Percentiles rank a stretch among this genome's conserved stretches.
Evolutionary conservation across 495 filamentous ascomycete genomes (phyloP).

Genomic region (Podospora anserina): DNA sequence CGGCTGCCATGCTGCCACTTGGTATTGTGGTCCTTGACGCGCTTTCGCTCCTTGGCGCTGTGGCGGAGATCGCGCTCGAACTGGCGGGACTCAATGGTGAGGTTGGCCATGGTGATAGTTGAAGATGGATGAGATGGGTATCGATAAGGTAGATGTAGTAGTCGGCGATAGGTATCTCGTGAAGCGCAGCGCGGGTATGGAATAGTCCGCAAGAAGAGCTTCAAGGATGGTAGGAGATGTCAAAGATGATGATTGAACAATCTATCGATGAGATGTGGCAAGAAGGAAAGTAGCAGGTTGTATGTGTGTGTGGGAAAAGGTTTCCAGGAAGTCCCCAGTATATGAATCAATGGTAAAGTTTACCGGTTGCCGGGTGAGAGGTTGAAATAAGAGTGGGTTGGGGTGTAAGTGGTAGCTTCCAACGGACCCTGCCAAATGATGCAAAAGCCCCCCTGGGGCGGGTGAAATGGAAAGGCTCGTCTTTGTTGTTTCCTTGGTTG

Average conservation of each 20-base stretch:
- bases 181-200: neutral
- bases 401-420: neutral
- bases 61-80: slow-evolving; percentile 45
- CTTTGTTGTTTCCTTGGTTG: slow-evolving; percentile 1
- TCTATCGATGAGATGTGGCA: neutral
- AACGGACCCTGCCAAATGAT: neutral
- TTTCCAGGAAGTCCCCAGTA: neutral
- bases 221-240: neutral
- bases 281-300: neutral
- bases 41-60: slow-evolving; percentile 42
- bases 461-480: neutral
- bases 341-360: neutral
- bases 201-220: neutral
- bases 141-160: neutral
- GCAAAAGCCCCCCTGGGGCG: neutral
- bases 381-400: neutral
- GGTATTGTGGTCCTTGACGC: slow-evolving; percentile 38
- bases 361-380: neutral
- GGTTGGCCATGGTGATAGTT: slow-evolving; percentile 21
- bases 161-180: neutral
- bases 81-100: slow-evolving; percentile 18
- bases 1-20: slow-evolving; percentile 44
- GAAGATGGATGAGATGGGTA: neutral
- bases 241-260: neutral
- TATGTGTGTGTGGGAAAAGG: neutral